Conservation (phyloP, 805 yeast species). For the Tetrapisispora fleetii region DNA sequence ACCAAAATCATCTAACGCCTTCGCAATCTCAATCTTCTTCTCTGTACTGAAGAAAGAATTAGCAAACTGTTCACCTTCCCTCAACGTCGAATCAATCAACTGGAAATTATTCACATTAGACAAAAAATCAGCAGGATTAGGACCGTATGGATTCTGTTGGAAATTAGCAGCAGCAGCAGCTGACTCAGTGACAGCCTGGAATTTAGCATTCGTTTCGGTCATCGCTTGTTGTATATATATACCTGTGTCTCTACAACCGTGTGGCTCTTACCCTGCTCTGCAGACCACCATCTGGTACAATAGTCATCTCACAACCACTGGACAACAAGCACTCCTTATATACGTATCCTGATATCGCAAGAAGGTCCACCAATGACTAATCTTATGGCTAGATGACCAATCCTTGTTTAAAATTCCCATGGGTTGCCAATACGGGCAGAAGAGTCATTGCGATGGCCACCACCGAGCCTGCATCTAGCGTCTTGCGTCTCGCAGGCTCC, state of each 20-base stretch:
- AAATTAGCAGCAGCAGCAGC: conserved; percentile 3
- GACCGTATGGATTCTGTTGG: conserved; percentile 74
- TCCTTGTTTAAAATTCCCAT: neutral
- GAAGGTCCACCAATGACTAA: no score
- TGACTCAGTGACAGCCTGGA: conserved; percentile 11
- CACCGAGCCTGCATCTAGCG: no score
- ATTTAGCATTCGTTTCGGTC: conserved; percentile 8
- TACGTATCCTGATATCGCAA: no score
- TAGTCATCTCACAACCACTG: no score
- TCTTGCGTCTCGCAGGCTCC: no score
- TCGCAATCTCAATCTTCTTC: conserved; percentile 93
- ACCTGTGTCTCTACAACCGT: neutral
- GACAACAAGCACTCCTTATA: neutral
- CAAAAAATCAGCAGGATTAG: conserved; percentile 84
- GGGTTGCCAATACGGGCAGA: neutral
- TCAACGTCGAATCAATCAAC: conserved; percentile 85
- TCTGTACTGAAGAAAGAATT: conserved; percentile 92
- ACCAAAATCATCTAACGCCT: conserved; percentile 94
- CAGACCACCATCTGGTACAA: no score
- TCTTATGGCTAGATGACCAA: no score
- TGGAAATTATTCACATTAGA: conserved; percentile 85
- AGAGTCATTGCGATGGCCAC: neutral
- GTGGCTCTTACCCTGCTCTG: no score
- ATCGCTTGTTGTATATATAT: neutral
- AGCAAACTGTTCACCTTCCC: conserved; percentile 99